Percentiles rank a stretch among this genome's conserved stretches.
phyloP scores from a whole-genome alignment of 2,329 filamentous ascomycete species.

The Trichoderma sp. region DNA sequence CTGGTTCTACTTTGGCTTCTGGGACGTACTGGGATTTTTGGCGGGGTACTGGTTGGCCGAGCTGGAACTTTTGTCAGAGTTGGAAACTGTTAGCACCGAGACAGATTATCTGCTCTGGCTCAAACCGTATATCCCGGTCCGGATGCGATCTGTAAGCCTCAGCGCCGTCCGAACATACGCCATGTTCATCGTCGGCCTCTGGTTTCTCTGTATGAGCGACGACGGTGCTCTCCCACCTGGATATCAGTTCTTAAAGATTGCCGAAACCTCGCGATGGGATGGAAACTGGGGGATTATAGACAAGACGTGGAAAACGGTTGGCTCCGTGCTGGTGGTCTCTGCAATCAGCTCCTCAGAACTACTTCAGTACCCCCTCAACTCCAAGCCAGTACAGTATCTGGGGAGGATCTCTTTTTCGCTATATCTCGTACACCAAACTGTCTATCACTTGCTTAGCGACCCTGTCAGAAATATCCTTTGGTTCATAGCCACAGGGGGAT shows the following conservation, averaged over 20 bases:
- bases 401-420: constrained; percentile 23
- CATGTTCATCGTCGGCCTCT: constrained; percentile 11
- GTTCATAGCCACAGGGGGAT: constrained; percentile 15
- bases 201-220: constrained; percentile 21
- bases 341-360: constrained; percentile 6
- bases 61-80: constrained; percentile 13
- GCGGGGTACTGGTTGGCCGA: constrained; percentile 24
- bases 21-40: constrained; percentile 21
- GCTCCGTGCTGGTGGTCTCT: constrained; percentile 19
- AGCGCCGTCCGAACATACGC: constrained; percentile 9
- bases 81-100: constrained; percentile 7
- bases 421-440: constrained; percentile 18
- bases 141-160: constrained; percentile 9
- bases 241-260: constrained; percentile 22
- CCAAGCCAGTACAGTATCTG: constrained; percentile 13
- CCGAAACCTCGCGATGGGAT: constrained; percentile 20
- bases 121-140: constrained; percentile 21
- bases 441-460: constrained; percentile 20
- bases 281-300: constrained; percentile 12
- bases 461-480: constrained; percentile 8
- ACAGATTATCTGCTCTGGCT: constrained; percentile 1
- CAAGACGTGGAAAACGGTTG: constrained; percentile 25
- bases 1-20: constrained; percentile 24
- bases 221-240: constrained; percentile 22
- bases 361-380: constrained; percentile 17